phyloP scores from a whole-genome alignment of 371 early-diverging fungal genomes.

The Phascolomyces articulosus region DNA sequence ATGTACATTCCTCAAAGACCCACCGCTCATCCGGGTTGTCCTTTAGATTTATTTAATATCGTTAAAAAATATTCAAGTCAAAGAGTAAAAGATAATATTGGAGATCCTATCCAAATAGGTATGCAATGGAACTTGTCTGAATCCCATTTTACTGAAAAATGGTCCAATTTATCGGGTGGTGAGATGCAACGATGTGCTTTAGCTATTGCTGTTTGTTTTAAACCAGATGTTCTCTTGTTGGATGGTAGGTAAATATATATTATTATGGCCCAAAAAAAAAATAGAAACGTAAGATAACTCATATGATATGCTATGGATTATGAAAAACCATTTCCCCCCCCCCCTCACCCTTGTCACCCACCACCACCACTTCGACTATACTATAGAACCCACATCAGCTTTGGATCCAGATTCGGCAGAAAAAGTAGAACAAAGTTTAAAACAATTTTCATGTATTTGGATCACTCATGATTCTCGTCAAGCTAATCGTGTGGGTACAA shows the following conservation, averaged over 20 bases:
- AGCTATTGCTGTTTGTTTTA: conserved; percentile 79
- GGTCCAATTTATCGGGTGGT: conserved; percentile 85
- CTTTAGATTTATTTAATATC: conserved; percentile 68
- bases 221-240: conserved; percentile 78
- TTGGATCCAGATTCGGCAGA: conserved; percentile 76
- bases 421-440: conserved; percentile 76
- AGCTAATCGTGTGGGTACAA: conserved; percentile 68
- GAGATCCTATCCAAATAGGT: conserved; percentile 67
- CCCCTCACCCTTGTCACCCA: too few species aligned
- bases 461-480: conserved; percentile 84
- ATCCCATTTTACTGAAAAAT: conserved; percentile 75
- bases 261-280: too few species aligned
- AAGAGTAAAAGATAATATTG: conserved; percentile 34
- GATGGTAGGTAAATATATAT: conserved; percentile 81
- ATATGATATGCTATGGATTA: too few species aligned
- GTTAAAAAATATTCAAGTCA: conserved; percentile 63
- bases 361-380: too few species aligned
- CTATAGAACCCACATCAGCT: conserved; percentile 88
- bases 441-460: conserved; percentile 70
- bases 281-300: too few species aligned
- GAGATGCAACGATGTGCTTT: conserved; percentile 87
- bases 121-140: conserved; percentile 68
- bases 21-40: conserved; percentile 74
- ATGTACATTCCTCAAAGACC: conserved; percentile 91
- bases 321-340: not conserved